Evolutionary conservation across 306 rosid species (phyloP).

Genomic region (Begonia fuchsioides): DNA sequence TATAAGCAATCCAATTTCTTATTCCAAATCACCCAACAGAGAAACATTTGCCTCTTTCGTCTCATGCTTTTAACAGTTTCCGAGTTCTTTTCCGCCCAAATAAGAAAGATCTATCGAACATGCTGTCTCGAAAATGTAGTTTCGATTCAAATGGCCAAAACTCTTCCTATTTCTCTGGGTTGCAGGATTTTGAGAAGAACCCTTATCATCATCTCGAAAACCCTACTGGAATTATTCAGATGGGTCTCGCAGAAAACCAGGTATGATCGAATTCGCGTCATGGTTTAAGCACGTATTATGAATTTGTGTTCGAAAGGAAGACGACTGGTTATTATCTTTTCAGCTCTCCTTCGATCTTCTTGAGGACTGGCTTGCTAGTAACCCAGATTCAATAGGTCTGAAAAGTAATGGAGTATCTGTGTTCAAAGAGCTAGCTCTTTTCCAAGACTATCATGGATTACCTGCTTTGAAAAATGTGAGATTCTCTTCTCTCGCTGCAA

Average conservation of each 20-base stretch:
- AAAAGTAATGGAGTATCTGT: constrained; percentile 37
- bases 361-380: constrained; percentile 48
- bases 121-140: constrained; percentile 50
- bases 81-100: not conserved
- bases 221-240: constrained; percentile 69
- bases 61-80: not conserved
- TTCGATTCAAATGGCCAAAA: constrained; percentile 65
- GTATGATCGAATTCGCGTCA: constrained; percentile 7
- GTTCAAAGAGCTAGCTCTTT: constrained; percentile 66
- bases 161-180: constrained; percentile 69
- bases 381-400: constrained; percentile 38
- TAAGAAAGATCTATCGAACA: constrained; percentile 4
- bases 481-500: not conserved
- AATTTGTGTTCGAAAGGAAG: not conserved
- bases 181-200: constrained; percentile 68
- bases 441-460: constrained; percentile 81
- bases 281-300: not conserved
- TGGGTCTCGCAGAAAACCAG: constrained; percentile 96
- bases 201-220: constrained; percentile 49
- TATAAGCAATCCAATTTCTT: no score
- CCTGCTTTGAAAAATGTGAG: constrained; percentile 64
- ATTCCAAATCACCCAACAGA: no score
- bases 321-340: not conserved
- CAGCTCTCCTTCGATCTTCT: constrained; percentile 66
- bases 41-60: not conserved